A percentile compares a stretch with the other conserved stretches of the same genome.
Conservation (phyloP, 495 filamentous ascomycete genomes). For the Niebla homalea region DNA sequence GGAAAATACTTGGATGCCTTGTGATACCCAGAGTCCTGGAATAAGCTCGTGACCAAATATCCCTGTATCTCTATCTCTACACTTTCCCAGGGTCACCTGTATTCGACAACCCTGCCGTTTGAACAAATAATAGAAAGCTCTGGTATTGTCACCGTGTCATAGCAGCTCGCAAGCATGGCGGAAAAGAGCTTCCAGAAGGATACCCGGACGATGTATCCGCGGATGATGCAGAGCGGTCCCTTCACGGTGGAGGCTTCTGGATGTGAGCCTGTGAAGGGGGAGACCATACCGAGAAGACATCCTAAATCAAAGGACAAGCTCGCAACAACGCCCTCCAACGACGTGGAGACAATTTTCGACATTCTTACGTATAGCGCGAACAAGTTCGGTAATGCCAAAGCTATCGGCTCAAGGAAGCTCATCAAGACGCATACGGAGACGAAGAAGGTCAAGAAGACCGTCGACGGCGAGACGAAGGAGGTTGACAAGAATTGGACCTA, state of each 20-base stretch:
- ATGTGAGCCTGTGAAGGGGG: slow-evolving; percentile 58
- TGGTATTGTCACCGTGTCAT: neutral
- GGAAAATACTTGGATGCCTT: no score
- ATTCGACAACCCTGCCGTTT: neutral
- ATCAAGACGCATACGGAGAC: slow-evolving; percentile 79
- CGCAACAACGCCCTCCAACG: slow-evolving; percentile 47
- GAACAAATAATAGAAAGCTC: neutral
- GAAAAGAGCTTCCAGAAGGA: slow-evolving; percentile 34
- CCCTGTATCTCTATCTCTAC: neutral
- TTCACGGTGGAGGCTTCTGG: slow-evolving; percentile 73
- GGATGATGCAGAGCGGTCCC: slow-evolving; percentile 45
- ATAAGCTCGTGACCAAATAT: no score
- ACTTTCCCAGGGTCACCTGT: neutral
- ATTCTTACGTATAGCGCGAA: slow-evolving; percentile 64
- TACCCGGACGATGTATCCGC: slow-evolving; percentile 6
- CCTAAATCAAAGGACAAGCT: slow-evolving; percentile 59
- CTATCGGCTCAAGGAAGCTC: slow-evolving; percentile 65
- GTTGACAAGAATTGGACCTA: slow-evolving; percentile 94
- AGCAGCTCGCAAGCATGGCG: slow-evolving; percentile 20
- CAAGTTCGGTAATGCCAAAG: slow-evolving; percentile 80
- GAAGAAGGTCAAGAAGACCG: slow-evolving; percentile 93
- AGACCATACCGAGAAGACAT: slow-evolving; percentile 81
- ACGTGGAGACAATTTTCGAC: slow-evolving; percentile 75
- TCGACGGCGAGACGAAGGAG: slow-evolving; percentile 79
- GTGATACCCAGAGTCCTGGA: no score